Evolutionary conservation across 306 rosid species (phyloP).

Genomic region (Prosopis cineraria): DNA sequence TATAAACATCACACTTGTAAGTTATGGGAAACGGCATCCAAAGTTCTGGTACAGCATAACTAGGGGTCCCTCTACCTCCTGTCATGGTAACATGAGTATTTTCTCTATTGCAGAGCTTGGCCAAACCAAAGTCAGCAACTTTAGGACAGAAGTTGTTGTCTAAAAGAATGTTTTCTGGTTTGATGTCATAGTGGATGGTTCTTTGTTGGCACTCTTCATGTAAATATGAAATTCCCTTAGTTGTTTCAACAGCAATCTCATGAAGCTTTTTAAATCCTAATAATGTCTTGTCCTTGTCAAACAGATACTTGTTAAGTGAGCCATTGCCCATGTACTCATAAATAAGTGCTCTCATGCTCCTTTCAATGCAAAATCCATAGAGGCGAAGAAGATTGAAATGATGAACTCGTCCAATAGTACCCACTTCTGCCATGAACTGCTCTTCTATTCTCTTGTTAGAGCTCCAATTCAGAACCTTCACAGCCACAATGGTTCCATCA

Average conservation of each 20-base stretch:
- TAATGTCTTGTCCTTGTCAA: no score
- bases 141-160: not conserved
- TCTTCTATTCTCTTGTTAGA: slow-evolving; percentile 41
- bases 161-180: not conserved
- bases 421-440: slow-evolving; percentile 46
- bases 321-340: slow-evolving; percentile 46
- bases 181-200: not conserved
- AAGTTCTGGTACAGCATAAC: not conserved
- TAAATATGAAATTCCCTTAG: not conserved
- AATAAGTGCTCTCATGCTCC: slow-evolving; percentile 46
- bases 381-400: not conserved
- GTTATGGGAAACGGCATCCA: not conserved
- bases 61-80: not conserved
- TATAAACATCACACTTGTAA: not conserved
- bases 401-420: slow-evolving; percentile 16
- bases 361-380: slow-evolving; percentile 51
- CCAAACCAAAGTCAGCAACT: not conserved
- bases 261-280: not conserved
- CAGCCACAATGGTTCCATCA: slow-evolving; percentile 44
- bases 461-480: slow-evolving; percentile 45
- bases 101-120: not conserved
- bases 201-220: not conserved
- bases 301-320: slow-evolving; percentile 41
- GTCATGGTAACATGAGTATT: not conserved
- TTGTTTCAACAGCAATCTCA: not conserved